phyloP scores from a whole-genome alignment of 257 asterid genomes.

The Mentha longifolia region DNA sequence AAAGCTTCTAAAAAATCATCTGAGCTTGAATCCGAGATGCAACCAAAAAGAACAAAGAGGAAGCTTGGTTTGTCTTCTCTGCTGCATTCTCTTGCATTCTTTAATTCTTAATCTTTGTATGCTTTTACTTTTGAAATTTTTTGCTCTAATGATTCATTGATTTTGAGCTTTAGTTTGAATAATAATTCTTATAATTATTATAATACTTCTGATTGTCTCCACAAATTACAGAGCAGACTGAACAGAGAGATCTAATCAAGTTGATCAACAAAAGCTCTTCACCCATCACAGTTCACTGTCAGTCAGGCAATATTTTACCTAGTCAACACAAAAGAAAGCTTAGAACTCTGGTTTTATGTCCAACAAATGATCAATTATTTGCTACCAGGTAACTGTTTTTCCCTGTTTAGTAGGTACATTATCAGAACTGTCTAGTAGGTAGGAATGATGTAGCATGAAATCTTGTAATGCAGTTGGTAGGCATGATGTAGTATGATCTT shows the following conservation, averaged over 20 bases:
- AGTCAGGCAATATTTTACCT: conserved; percentile 44
- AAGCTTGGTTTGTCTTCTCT: conserved; percentile 51
- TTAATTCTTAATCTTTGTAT: conserved; percentile 17
- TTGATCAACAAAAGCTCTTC: conserved; percentile 56
- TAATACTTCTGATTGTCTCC: conserved; percentile 9
- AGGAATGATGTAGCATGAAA: conserved; percentile 16
- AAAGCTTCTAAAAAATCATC: conserved; percentile 36
- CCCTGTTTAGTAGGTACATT: conserved; percentile 1
- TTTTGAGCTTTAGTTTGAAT: conserved; percentile 3
- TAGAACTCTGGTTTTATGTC: conserved; percentile 70
- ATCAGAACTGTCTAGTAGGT: conserved; percentile 5
- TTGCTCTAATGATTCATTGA: conserved; percentile 18
- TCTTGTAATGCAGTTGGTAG: neutral
- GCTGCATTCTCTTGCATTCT: conserved; percentile 24
- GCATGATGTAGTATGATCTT: conserved; percentile 18
- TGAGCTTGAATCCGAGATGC: conserved; percentile 42
- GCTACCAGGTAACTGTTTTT: conserved; percentile 62
- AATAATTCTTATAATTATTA: neutral
- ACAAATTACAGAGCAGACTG: conserved; percentile 53
- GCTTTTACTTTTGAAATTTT: conserved; percentile 27
- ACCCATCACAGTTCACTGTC: conserved; percentile 47
- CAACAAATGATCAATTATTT: conserved; percentile 66
- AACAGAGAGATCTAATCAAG: conserved; percentile 53
- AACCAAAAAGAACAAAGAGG: conserved; percentile 51
- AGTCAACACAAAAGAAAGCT: conserved; percentile 80